Evolutionary conservation across 345 rosid genomes (phyloP).

Genomic region (Ceriops tagal): DNA sequence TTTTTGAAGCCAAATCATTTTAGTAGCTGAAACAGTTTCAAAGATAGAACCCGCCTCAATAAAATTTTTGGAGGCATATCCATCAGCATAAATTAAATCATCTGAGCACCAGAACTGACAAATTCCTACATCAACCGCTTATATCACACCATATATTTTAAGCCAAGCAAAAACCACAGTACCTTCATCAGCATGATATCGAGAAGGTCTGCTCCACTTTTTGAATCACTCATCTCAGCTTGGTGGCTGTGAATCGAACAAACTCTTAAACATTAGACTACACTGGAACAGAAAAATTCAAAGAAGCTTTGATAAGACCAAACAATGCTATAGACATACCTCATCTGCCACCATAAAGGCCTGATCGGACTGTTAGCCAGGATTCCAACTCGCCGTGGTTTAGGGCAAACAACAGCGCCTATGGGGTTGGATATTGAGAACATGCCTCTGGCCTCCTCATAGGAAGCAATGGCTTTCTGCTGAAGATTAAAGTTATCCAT

Average conservation of each 20-base stretch:
- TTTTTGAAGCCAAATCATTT: no score
- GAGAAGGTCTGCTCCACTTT: slow-evolving; percentile 72
- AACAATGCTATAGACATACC: slow-evolving; percentile 32
- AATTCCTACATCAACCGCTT: no score
- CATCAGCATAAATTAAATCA: no score
- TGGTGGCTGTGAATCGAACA: slow-evolving; percentile 42
- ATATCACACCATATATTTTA: no score
- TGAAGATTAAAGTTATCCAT: slow-evolving; percentile 75
- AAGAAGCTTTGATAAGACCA: background rate
- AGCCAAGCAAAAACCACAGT: no score
- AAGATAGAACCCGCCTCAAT: no score
- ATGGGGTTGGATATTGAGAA: slow-evolving; percentile 42
- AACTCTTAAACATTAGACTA: background rate
- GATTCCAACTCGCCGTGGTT: slow-evolving; percentile 66
- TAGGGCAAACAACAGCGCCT: slow-evolving; percentile 77
- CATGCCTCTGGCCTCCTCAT: slow-evolving; percentile 52
- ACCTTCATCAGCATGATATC: slow-evolving; percentile 84
- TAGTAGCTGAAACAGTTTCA: no score
- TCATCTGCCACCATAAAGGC: slow-evolving; percentile 49
- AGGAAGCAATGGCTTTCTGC: slow-evolving; percentile 59
- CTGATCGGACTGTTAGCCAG: slow-evolving; percentile 36
- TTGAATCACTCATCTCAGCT: slow-evolving; percentile 52
- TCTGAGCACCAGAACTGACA: no score
- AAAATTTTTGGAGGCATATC: no score
- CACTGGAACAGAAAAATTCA: background rate